Evolutionary conservation across 192 early-diverging fungal species (phyloP), one percentile per base, ranked within the genome.

Genomic region (Endogone sp.): DNA sequence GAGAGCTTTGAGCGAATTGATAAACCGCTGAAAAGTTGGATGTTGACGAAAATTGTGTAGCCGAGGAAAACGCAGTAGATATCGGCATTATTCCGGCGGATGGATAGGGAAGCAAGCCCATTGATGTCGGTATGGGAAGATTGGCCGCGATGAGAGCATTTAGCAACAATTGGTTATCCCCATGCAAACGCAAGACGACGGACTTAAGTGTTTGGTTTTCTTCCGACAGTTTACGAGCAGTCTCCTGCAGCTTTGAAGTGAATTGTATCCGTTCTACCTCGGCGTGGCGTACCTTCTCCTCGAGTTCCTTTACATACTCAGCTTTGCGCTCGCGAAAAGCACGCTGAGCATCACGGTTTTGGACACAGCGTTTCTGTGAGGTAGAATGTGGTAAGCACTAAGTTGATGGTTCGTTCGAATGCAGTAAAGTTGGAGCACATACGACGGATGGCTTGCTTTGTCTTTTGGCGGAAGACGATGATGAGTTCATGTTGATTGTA

Each of bases 291-390:
- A 71, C 63, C 56, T 71, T 71, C 2, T 29, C 81, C 75, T 91
- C 90, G 9, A 91, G 79, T 8, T 81, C 73, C 65, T 82, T 76
- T n/a, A 90, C 79, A 70, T 89, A 83, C 68, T 79, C 75, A 60
- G 86, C 80, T 63, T 85, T 86, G 70, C 89, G 88, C 68, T 91
- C 87, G 59, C 89, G 88, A 68, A 90, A 91, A 4, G 88, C 88
- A 4, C 89, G 82, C 73, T 91, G 89, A 0, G 89, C 88, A 2
- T 85, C 86, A 2, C 89, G 82, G 74, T 91, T 91, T 73, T 91
- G 89, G 27, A 60, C 24, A 10, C 24, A 23, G 8, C 59, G 59
- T 60, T 26, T 60, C 24, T 23, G 27, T 60, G 8, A 21, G 59
- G 22, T 6, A 60, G 4, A 21, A 60, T 23, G 59, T 60, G 22